These are phyloP conservation scores for Trichoderma gamsii DNA, from an alignment of 495 filamentous ascomycete genomes.

Conservation along the genomic window DNA sequence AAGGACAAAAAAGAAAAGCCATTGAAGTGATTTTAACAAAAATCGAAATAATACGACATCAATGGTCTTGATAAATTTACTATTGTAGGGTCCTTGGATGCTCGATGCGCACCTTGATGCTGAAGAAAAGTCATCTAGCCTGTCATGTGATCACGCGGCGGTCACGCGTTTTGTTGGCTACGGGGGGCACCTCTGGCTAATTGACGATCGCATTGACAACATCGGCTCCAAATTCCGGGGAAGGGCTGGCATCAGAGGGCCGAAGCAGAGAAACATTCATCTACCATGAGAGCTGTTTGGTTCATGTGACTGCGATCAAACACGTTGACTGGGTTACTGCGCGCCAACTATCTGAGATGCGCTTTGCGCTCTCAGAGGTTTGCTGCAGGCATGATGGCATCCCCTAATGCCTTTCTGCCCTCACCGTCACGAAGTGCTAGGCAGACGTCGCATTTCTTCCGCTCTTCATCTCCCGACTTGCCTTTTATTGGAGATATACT, in stretches of 20 bases:
- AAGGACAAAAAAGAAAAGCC: too few relatives aligned
- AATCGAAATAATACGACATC: too few relatives aligned
- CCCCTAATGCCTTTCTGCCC: slow-evolving; percentile 30
- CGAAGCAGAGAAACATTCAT: neutral
- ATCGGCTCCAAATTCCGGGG: neutral
- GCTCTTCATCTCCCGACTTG: slow-evolving; percentile 43
- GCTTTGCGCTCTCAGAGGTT: slow-evolving; percentile 33
- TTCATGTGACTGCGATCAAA: neutral
- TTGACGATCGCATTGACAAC: slow-evolving; percentile 3
- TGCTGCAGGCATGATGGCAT: slow-evolving; percentile 30
- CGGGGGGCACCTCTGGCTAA: too few relatives aligned
- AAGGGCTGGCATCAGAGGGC: neutral
- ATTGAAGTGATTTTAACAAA: too few relatives aligned
- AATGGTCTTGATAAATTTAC: too few relatives aligned
- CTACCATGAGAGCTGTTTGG: neutral
- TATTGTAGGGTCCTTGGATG: too few relatives aligned
- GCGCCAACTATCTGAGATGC: slow-evolving; percentile 27
- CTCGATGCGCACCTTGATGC: too few relatives aligned
- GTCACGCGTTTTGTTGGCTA: too few relatives aligned
- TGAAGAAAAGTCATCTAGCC: neutral
- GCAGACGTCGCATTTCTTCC: slow-evolving; percentile 26
- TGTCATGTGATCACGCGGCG: slow-evolving; percentile 17
- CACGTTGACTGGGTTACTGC: slow-evolving; percentile 24
- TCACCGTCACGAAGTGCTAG: slow-evolving; percentile 29
- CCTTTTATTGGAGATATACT: slow-evolving; percentile 39